Conservation (phyloP, 2,329 filamentous ascomycete species). For the Xylariaceae sp. region DNA sequence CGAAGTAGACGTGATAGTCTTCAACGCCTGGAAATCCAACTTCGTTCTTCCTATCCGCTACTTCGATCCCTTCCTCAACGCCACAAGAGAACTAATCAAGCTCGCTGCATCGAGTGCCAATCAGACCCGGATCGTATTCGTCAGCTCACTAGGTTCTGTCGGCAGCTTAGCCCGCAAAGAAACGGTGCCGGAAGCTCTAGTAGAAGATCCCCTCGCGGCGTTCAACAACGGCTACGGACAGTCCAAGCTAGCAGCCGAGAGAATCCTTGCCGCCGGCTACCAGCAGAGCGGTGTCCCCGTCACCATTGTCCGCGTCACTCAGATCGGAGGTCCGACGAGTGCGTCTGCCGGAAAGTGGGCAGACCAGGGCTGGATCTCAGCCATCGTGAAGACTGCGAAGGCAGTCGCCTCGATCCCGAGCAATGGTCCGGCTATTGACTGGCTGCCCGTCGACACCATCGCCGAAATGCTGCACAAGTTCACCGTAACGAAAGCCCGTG, state of each 20-base stretch:
- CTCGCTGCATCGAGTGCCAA: not conserved
- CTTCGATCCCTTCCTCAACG: slow-evolving; percentile 21
- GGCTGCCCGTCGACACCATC: slow-evolving; percentile 20
- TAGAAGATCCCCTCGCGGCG: not conserved
- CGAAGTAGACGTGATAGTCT: slow-evolving; percentile 20
- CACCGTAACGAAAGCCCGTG: no score
- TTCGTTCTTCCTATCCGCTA: slow-evolving; percentile 23
- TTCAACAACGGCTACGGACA: slow-evolving; percentile 23
- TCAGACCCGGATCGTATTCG: slow-evolving; percentile 23
- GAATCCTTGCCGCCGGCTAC: slow-evolving; percentile 16
- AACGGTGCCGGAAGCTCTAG: not conserved
- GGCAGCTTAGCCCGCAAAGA: no score
- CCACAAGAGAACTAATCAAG: slow-evolving; percentile 11
- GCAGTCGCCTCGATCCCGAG: slow-evolving; percentile 14
- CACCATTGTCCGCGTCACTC: slow-evolving; percentile 21
- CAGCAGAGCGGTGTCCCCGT: slow-evolving; percentile 15
- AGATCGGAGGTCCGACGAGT: slow-evolving; percentile 18
- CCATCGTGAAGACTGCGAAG: slow-evolving; percentile 20
- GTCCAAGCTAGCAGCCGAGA: slow-evolving; percentile 24
- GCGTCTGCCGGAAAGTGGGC: slow-evolving; percentile 8
- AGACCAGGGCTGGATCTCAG: slow-evolving; percentile 27
- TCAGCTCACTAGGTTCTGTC: slow-evolving; percentile 24
- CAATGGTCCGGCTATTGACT: slow-evolving; percentile 17
- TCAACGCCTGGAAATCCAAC: slow-evolving; percentile 26
- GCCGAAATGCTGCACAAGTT: not conserved